These are phyloP conservation scores for Russula griseocarnosa DNA, from an alignment of 768 basidiomycete genomes.

Conservation along the genomic window DNA sequence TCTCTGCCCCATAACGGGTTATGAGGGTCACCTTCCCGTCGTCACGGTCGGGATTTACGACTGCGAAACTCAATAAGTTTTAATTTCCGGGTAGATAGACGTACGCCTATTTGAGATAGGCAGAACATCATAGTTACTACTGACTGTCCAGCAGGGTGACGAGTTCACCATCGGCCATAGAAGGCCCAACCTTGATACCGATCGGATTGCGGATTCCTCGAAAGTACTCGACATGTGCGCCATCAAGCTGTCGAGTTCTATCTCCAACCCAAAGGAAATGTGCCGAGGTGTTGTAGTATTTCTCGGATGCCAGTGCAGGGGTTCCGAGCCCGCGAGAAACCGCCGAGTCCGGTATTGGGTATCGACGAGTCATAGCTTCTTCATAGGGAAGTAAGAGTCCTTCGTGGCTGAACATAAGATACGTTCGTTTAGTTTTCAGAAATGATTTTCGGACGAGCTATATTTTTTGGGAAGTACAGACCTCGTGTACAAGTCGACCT, in stretches of 20 bases:
- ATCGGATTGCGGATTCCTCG: conserved; percentile 89
- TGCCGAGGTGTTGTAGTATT: conserved; percentile 85
- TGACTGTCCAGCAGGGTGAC: conserved; percentile 69
- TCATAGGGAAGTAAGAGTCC: conserved; percentile 92
- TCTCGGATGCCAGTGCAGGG: conserved; percentile 32
- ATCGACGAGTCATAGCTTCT: conserved; percentile 78
- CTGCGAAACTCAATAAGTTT: conserved; percentile 39
- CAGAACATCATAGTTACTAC: conserved; percentile 30
- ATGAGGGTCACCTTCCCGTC: conserved; percentile 84
- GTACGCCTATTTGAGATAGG: not conserved
- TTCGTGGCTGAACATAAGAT: conserved; percentile 60
- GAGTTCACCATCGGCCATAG: conserved; percentile 75
- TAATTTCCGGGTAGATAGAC: not conserved
- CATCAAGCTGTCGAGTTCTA: conserved; percentile 84
- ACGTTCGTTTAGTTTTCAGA: not conserved
- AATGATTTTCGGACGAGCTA: not conserved
- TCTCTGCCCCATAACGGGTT: conserved; percentile 86
- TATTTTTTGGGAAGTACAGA: conserved; percentile 28
- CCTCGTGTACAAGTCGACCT: conserved; percentile 95
- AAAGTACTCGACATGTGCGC: conserved; percentile 96
- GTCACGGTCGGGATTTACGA: conserved; percentile 84
- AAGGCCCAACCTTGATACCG: conserved; percentile 94
- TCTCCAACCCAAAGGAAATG: conserved; percentile 99
- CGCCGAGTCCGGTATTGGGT: conserved; percentile 40
- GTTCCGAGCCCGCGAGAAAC: conserved; percentile 13